Evolutionary conservation across 805 yeast species (phyloP).

Genomic region (Nematodospora valgi): DNA sequence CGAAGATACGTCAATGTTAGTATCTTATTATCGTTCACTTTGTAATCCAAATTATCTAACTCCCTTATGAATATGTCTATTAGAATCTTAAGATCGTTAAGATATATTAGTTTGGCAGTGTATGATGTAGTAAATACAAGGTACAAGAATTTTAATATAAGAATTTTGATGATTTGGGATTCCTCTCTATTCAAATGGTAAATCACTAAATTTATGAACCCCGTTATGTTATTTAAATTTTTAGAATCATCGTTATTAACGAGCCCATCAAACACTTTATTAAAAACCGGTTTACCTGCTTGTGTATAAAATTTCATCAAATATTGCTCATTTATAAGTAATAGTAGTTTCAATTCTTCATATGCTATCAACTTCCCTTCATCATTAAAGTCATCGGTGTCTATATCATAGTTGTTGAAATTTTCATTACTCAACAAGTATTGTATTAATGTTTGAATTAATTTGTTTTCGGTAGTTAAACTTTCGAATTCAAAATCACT

Average conservation of each 20-base stretch:
- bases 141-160: conserved; percentile 76
- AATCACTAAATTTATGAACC: conserved; percentile 58
- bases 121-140: conserved; percentile 63
- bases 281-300: conserved; percentile 26
- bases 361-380: conserved; percentile 51
- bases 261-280: conserved; percentile 53
- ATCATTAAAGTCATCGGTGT: conserved; percentile 44
- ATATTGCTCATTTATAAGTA: conserved; percentile 84
- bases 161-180: conserved; percentile 67
- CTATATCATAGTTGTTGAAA: conserved; percentile 31
- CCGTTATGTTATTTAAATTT: conserved; percentile 43
- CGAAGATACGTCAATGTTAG: conserved; percentile 52
- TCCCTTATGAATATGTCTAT: conserved; percentile 83
- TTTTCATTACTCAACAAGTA: conserved; percentile 31
- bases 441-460: conserved; percentile 27
- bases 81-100: conserved; percentile 81
- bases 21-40: conserved; percentile 45
- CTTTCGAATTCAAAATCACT: conserved; percentile 30
- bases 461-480: conserved; percentile 22
- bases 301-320: conserved; percentile 54
- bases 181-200: conserved; percentile 71
- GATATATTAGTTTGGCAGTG: conserved; percentile 67
- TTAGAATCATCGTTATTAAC: conserved; percentile 31
- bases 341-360: conserved; percentile 64
- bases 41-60: conserved; percentile 58